phyloP scores from a whole-genome alignment of 2,329 filamentous ascomycete species.

The Paecilomyces formosus region DNA sequence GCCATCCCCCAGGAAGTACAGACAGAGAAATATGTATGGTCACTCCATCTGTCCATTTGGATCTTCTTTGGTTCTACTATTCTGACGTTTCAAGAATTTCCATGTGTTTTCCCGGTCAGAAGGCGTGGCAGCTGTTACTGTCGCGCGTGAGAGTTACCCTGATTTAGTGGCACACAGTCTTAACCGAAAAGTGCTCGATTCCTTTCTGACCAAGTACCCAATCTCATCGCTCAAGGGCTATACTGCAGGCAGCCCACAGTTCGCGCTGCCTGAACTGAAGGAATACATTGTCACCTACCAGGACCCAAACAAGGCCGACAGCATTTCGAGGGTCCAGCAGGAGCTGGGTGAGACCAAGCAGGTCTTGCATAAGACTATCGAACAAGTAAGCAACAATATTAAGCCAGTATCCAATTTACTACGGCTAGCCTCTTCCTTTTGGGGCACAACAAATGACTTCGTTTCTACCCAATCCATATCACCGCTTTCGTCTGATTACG shows the following conservation, averaged over 20 bases:
- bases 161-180: constrained; percentile 76
- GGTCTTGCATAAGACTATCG: constrained; percentile 92
- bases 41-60: background rate
- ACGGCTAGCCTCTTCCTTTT: background rate
- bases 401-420: constrained; percentile 28
- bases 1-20: constrained; percentile 58
- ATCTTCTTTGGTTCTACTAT: background rate
- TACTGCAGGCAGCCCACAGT: constrained; percentile 38
- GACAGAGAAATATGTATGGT: constrained; percentile 9
- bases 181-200: constrained; percentile 77
- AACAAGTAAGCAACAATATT: constrained; percentile 47
- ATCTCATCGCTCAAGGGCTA: constrained; percentile 56
- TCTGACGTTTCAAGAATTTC: constrained; percentile 26
- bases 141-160: constrained; percentile 69
- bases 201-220: constrained; percentile 73
- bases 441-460: background rate
- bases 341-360: constrained; percentile 98
- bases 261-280: constrained; percentile 66
- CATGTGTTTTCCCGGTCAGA: constrained; percentile 66
- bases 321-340: constrained; percentile 91
- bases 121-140: constrained; percentile 69
- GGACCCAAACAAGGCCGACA: constrained; percentile 81
- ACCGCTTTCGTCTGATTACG: constrained; percentile 8
- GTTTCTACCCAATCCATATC: too few relatives aligned
- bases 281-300: constrained; percentile 75